These are phyloP conservation scores for Pichia sp. DNA, from an alignment of 1,139 yeast species.

Conservation along the genomic window DNA sequence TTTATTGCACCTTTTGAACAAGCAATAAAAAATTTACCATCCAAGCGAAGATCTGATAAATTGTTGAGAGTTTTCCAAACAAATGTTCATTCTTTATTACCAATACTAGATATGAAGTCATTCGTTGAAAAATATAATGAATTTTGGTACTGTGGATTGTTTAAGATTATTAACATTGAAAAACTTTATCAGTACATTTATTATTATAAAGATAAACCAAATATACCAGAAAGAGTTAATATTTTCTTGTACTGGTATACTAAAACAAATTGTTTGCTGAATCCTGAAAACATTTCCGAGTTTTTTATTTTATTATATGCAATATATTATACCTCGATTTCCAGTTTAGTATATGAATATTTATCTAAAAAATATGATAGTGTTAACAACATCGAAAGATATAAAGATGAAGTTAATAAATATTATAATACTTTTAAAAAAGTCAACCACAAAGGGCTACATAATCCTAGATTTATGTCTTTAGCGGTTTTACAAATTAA, in stretches of 20 bases:
- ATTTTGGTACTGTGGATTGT: slow-evolving; percentile 39
- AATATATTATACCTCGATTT: slow-evolving; percentile 18
- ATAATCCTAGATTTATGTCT: slow-evolving; percentile 23
- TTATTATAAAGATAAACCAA: slow-evolving; percentile 10
- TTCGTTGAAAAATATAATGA: slow-evolving; percentile 43
- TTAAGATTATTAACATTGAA: slow-evolving; percentile 18
- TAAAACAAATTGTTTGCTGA: slow-evolving; percentile 15
- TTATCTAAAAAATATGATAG: slow-evolving; percentile 11
- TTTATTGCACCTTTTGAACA: slow-evolving; percentile 20
- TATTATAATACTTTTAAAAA: slow-evolving; percentile 17
- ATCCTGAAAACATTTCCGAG: slow-evolving; percentile 18
- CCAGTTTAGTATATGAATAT: slow-evolving; percentile 17
- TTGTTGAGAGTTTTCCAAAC: slow-evolving; percentile 42
- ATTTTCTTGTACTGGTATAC: slow-evolving; percentile 21
- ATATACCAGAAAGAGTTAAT: slow-evolving; percentile 12
- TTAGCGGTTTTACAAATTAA: slow-evolving; percentile 20
- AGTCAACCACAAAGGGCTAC: slow-evolving; percentile 16
- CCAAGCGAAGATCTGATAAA: slow-evolving; percentile 44
- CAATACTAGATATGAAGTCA: slow-evolving; percentile 38
- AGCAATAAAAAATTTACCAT: slow-evolving; percentile 28
- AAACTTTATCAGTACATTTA: slow-evolving; percentile 16
- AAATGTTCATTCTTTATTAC: slow-evolving; percentile 50
- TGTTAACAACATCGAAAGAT: slow-evolving; percentile 11
- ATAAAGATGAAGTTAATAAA: slow-evolving; percentile 19
- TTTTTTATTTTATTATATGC: slow-evolving; percentile 19